Percentiles rank a stretch among this genome's conserved stretches.
Evolutionary conservation across 2,329 filamentous ascomycete genomes (phyloP).

Genomic region (Trichoderma harzianum): DNA sequence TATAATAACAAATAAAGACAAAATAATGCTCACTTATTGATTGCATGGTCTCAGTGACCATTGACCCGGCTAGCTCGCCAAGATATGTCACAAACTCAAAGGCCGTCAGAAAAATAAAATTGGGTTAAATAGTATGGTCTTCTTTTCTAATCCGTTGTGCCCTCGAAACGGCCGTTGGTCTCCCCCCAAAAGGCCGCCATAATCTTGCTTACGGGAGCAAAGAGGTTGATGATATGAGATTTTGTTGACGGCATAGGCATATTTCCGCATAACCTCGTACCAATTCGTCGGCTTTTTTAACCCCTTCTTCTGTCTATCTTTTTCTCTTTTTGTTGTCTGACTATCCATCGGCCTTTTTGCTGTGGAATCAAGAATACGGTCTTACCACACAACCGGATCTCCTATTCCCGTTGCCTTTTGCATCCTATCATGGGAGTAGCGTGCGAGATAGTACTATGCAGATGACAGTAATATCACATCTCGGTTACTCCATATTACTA

Average conservation of each 20-base stretch:
- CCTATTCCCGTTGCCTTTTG: not conserved
- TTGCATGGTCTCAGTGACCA: not conserved
- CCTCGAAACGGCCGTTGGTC: not conserved
- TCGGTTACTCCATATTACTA: not conserved
- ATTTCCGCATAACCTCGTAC: not conserved
- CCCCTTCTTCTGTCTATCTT: not conserved
- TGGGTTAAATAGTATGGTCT: not conserved
- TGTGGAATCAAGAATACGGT: not conserved
- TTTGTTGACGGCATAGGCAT: not conserved
- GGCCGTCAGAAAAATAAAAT: not conserved
- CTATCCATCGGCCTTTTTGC: not conserved
- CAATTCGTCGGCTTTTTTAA: not conserved
- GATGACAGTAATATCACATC: not conserved
- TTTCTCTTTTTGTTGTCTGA: not conserved
- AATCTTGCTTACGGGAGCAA: not conserved
- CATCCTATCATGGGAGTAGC: not conserved
- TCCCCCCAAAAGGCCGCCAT: not conserved
- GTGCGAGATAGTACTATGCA: not conserved
- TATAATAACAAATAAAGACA: not conserved
- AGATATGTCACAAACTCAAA: not conserved
- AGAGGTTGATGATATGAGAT: not conserved
- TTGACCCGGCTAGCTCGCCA: not conserved
- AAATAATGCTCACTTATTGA: not conserved
- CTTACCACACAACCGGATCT: not conserved
- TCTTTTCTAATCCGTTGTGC: not conserved